Evolutionary conservation across 2,329 filamentous ascomycete species (phyloP).

Genomic region (Exophiala phaeomuriformis): DNA sequence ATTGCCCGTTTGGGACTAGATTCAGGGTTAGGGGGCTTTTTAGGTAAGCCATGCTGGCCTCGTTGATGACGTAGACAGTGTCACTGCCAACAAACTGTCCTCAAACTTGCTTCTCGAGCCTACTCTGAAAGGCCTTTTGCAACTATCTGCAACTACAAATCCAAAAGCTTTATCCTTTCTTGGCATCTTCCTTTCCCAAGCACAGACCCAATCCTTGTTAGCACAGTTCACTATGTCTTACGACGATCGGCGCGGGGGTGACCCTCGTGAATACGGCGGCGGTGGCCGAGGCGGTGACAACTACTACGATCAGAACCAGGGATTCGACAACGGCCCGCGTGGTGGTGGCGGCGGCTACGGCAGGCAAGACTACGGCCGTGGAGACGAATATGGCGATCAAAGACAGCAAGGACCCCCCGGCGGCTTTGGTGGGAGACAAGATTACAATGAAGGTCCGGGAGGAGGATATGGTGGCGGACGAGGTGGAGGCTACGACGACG

Average conservation of each 20-base stretch:
- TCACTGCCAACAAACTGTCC: too few species aligned
- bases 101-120: too few species aligned
- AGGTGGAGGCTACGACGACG: conserved; percentile 11
- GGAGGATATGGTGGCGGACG: conserved; percentile 13
- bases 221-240: conserved; percentile 17
- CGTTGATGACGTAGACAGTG: too few species aligned
- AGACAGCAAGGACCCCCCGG: conserved; percentile 13
- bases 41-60: too few species aligned
- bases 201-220: neutral
- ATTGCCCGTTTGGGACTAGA: too few species aligned
- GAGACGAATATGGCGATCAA: conserved; percentile 18
- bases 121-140: too few species aligned
- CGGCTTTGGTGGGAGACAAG: conserved; percentile 10
- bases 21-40: too few species aligned
- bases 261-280: conserved; percentile 19
- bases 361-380: conserved; percentile 12
- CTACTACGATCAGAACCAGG: conserved; percentile 23
- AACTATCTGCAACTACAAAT: too few species aligned
- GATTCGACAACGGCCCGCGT: conserved; percentile 15
- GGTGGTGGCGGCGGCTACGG: conserved; percentile 15
- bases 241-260: conserved; percentile 20
- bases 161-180: neutral
- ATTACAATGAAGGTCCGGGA: conserved; percentile 5
- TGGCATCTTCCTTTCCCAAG: neutral
- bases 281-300: conserved; percentile 21